These are phyloP conservation scores for Xerophyta viscosa DNA, from an alignment of 106 monocot genomes.

Conservation along the genomic window DNA sequence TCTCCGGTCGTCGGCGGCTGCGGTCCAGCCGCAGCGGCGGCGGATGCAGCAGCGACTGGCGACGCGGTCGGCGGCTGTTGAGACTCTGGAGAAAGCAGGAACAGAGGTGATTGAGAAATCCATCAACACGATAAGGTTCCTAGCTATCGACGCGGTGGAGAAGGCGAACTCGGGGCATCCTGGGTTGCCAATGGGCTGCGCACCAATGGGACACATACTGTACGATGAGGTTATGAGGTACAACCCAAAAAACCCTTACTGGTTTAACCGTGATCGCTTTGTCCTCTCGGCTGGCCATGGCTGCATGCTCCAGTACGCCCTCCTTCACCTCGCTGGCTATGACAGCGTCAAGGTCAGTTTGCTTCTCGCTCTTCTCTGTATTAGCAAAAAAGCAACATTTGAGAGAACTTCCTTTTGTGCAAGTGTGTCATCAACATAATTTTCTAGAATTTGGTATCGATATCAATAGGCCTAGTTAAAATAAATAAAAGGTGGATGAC, in stretches of 20 bases:
- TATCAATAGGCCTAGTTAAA: too few relatives aligned
- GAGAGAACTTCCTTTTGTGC: too few relatives aligned
- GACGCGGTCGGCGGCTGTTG: conserved; percentile 44
- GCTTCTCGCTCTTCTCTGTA: background rate
- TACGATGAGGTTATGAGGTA: conserved; percentile 96
- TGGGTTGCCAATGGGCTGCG: conserved; percentile 94
- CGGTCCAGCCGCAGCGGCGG: background rate
- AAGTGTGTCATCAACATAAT: too few relatives aligned
- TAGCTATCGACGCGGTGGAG: conserved; percentile 90
- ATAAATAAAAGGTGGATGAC: too few relatives aligned
- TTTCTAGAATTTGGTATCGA: too few relatives aligned
- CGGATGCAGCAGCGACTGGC: background rate
- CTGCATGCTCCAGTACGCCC: conserved; percentile 95
- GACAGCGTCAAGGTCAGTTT: conserved; percentile 68
- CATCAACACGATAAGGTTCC: conserved; percentile 84
- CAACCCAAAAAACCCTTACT: conserved; percentile 95
- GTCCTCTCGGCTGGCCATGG: conserved; percentile 95
- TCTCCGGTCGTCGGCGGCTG: conserved; percentile 1
- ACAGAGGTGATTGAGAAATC: conserved; percentile 64
- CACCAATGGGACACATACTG: conserved; percentile 83
- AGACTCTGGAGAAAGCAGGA: conserved; percentile 35
- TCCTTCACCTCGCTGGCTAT: conserved; percentile 92
- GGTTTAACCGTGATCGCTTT: conserved; percentile 95
- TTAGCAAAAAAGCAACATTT: too few relatives aligned
- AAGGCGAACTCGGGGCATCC: conserved; percentile 98